These are phyloP conservation scores for Jasminum sambac DNA, from an alignment of 257 asterid species.

Conservation along the genomic window DNA sequence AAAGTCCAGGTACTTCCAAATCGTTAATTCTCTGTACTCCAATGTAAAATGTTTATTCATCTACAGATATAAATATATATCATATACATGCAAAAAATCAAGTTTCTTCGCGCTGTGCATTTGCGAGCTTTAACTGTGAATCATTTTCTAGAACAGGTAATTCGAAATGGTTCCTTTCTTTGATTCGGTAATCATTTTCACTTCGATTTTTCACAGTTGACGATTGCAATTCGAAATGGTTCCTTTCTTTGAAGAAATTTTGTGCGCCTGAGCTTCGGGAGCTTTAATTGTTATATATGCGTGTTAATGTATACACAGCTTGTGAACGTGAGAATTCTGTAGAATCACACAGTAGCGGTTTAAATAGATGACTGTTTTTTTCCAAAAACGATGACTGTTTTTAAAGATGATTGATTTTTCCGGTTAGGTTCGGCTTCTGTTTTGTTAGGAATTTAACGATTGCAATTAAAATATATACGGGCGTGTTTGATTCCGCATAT, in stretches of 20 bases:
- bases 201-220: too few species aligned
- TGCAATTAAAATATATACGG: conserved; percentile 29
- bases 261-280: too few species aligned
- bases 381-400: too few species aligned
- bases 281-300: not conserved
- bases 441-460: too few species aligned
- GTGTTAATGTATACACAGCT: not conserved
- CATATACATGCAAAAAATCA: not conserved
- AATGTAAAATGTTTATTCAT: conserved; percentile 4
- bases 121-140: not conserved
- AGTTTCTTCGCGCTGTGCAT: conserved; percentile 1
- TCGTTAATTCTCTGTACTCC: conserved; percentile 19
- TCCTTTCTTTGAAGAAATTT: conserved; percentile 11
- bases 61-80: not conserved
- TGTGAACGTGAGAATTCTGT: not conserved
- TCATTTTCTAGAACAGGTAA: conserved; percentile 22
- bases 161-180: not conserved
- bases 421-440: conserved; percentile 27
- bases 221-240: not conserved
- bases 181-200: conserved; percentile 9
- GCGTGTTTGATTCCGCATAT: conserved; percentile 42
- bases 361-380: conserved; percentile 7
- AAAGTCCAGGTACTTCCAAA: conserved; percentile 22
- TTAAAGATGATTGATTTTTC: too few species aligned
- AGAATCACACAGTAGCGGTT: not conserved